These are phyloP conservation scores for Schizophyllum amplum DNA, from an alignment of 1,284 basidiomycete species.

Conservation along the genomic window DNA sequence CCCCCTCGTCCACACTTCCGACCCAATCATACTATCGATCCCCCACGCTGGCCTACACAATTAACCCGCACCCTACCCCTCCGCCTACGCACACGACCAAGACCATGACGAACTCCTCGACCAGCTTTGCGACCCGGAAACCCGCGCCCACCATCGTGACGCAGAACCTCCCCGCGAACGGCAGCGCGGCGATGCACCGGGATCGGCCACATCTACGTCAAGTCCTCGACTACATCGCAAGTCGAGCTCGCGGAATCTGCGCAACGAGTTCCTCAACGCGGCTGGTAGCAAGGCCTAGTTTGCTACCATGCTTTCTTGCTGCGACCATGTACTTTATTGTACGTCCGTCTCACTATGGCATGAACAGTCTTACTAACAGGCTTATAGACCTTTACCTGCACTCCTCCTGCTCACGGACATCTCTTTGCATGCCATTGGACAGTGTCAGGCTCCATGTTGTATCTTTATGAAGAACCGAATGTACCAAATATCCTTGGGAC, in stretches of 20 bases:
- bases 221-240: not conserved
- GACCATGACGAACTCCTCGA: not conserved
- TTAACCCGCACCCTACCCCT: not conserved
- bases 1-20: not conserved
- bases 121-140: not conserved
- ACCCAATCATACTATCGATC: no score
- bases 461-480: no score
- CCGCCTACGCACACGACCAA: not conserved
- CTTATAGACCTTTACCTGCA: no score
- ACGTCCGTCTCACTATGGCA: not conserved
- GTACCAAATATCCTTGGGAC: no score
- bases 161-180: not conserved
- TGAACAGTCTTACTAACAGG: no score
- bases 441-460: not conserved
- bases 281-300: not conserved
- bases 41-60: no score
- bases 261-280: not conserved
- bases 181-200: no score
- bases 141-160: not conserved
- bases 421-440: not conserved
- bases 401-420: no score
- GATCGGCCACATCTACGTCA: not conserved
- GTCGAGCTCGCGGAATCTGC: not conserved
- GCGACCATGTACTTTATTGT: no score
- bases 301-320: no score